Base-by-base conservation (phyloP, 2,329 filamentous ascomycete genomes). In the Ceratocystis harringtonii region DNA sequence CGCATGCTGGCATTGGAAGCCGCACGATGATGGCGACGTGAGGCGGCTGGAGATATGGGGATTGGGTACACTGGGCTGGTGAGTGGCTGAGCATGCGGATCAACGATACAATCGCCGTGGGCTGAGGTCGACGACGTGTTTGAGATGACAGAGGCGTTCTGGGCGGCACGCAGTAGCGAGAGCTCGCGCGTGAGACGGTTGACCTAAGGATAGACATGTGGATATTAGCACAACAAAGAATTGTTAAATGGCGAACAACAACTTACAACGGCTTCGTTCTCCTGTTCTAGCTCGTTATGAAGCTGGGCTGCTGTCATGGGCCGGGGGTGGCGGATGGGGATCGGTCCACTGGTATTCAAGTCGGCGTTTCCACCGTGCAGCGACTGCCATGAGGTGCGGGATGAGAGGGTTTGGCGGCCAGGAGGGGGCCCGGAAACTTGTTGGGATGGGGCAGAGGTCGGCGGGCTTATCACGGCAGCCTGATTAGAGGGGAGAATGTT, bases 121-220 rank as follows among this genome's bases (percentile, higher is more conserved):
- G 82, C 77, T 0, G 82, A 84, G 2, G 80, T 79, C 0, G 84
- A 86, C 2, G 84, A 87, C n/a, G 82, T 74, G 71, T 86, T 87
- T 57, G 84, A 86, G 3, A 79, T 82, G 36, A 85, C 83, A 0
- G 84, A 87, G 5, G 84, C 83, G 71, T 87, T 87, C 67, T 87
- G 83, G 28, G 83, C 81, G 36, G 82, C 81, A 65, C 92, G 88
- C n/a, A 97, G 84, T 63, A 90, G 80, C 17, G 87, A 86, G 44
- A 97, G 84, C 74, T 97, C 92, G 66, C 92, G 88, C 0, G 90
- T 95, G 41, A 97, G 81, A 43, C 92, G 90, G 77, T 97, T 97
- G 68, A 96, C 89, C 90, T 92, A 72, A 5, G 32, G 10, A 32
- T 17, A 4, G 52, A 58, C 28, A 32, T 58, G 36, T 41, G 28